These are phyloP conservation scores for Saturnispora hagleri DNA, from an alignment of 805 yeast species.

Conservation along the genomic window DNA sequence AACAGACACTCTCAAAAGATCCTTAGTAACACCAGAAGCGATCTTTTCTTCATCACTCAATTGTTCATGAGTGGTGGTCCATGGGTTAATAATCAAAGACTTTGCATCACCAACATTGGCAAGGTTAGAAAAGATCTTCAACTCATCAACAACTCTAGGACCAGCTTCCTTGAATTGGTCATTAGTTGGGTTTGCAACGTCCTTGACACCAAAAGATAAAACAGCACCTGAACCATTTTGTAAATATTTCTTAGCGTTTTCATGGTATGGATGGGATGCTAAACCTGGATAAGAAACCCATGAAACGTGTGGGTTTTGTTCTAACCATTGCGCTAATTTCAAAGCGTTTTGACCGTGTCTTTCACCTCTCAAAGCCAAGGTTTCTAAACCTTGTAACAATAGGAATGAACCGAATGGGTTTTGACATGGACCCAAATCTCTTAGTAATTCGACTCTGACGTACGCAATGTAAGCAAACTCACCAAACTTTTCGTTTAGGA, in stretches of 20 bases:
- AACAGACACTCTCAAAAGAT: conserved; percentile 77
- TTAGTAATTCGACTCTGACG: conserved; percentile 71
- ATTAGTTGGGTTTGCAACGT: conserved; percentile 35
- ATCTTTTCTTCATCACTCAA: conserved; percentile 69
- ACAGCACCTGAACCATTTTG: conserved; percentile 78
- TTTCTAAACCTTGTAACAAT: conserved; percentile 86
- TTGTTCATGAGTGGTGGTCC: conserved; percentile 93
- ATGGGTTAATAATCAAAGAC: conserved; percentile 92
- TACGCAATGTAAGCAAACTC: conserved; percentile 70
- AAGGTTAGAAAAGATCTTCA: conserved; percentile 81
- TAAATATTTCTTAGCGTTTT: conserved; percentile 75
- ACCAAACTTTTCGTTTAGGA: conserved; percentile 75
- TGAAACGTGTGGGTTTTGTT: conserved; percentile 54
- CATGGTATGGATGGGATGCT: conserved; percentile 68
- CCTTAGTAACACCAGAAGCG: conserved; percentile 82
- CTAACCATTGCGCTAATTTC: conserved; percentile 69
- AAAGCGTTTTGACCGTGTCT: conserved; percentile 82
- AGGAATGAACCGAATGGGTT: conserved; percentile 86
- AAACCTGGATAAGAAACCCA: conserved; percentile 95
- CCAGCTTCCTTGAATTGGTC: conserved; percentile 69
- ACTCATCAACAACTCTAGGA: conserved; percentile 72
- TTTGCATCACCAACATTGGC: conserved; percentile 97
- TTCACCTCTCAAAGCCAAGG: conserved; percentile 86
- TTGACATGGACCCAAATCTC: conserved; percentile 87
- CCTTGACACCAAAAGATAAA: conserved; percentile 82